A percentile compares a stretch with the other conserved stretches of the same genome.
Evolutionary conservation across 352 stramenopile genomes (phyloP).

Genomic region (Pythium chondricola): DNA sequence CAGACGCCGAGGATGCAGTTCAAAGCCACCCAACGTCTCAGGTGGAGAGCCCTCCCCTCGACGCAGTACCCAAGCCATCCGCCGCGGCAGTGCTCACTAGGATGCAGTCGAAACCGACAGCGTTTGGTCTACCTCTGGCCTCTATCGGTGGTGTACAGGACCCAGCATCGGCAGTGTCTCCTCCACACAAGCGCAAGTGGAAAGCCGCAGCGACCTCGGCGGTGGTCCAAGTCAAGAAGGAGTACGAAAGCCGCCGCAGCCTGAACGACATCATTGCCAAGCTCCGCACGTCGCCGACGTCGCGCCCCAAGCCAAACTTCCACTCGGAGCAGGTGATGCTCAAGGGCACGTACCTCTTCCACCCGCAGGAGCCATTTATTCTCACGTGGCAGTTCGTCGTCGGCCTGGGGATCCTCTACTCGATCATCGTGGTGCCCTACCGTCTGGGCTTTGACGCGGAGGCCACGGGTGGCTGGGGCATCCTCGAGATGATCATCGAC

Average conservation of each 20-base stretch:
- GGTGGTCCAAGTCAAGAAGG: neutral
- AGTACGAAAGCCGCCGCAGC: conserved; percentile 16
- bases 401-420: conserved; percentile 79
- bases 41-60: too few relatives aligned
- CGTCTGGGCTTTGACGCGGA: conserved; percentile 81
- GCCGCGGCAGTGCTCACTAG: too few relatives aligned
- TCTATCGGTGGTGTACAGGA: too few relatives aligned
- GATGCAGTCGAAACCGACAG: too few relatives aligned
- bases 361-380: conserved; percentile 61
- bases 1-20: too few relatives aligned
- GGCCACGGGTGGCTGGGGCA: conserved; percentile 37
- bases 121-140: too few relatives aligned
- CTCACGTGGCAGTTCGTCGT: conserved; percentile 75
- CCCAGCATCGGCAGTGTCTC: too few relatives aligned
- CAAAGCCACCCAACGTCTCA: too few relatives aligned
- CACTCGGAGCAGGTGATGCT: conserved; percentile 47
- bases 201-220: conserved; percentile 2
- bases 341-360: conserved; percentile 68
- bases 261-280: conserved; percentile 31
- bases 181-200: conserved; percentile 4
- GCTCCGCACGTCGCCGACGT: conserved; percentile 39
- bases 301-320: conserved; percentile 38
- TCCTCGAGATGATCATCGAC: conserved; percentile 77
- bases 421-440: conserved; percentile 85
- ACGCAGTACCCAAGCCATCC: too few relatives aligned